A percentile compares a stretch with the other conserved stretches of the same genome.
Conservation (phyloP, 2,329 filamentous ascomycete genomes). For the Fusarium luffae region DNA sequence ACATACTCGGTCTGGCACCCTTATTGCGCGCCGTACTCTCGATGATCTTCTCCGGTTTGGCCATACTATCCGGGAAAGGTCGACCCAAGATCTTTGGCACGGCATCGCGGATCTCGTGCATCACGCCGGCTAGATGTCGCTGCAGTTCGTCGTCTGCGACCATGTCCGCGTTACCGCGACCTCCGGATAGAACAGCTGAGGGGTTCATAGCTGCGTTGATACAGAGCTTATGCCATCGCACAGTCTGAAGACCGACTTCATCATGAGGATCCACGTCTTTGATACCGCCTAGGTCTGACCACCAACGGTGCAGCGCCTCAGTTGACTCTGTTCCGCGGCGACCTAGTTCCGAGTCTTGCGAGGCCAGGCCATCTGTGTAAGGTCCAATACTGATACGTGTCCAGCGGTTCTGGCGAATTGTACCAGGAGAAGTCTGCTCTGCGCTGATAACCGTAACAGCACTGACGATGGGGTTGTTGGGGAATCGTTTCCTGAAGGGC, state of each 20-base stretch:
- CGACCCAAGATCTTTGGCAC: slow-evolving; percentile 71
- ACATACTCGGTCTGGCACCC: slow-evolving; percentile 74
- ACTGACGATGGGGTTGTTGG: slow-evolving; percentile 68
- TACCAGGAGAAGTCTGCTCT: slow-evolving; percentile 71
- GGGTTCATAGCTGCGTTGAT: slow-evolving; percentile 83
- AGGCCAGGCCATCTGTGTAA: slow-evolving; percentile 64
- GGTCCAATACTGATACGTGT: slow-evolving; percentile 77
- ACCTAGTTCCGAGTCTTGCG: slow-evolving; percentile 48
- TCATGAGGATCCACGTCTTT: slow-evolving; percentile 72
- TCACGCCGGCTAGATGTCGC: slow-evolving; percentile 71
- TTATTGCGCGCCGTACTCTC: slow-evolving; percentile 71
- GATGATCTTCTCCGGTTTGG: slow-evolving; percentile 71
- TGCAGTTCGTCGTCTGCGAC: slow-evolving; percentile 70
- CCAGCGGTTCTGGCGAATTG: slow-evolving; percentile 78
- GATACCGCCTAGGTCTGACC: slow-evolving; percentile 67
- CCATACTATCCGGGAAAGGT: slow-evolving; percentile 68
- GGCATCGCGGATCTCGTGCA: slow-evolving; percentile 75
- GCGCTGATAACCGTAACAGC: slow-evolving; percentile 77
- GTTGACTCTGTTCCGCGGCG: slow-evolving; percentile 57
- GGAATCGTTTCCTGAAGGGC: slow-evolving; percentile 72
- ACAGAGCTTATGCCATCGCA: slow-evolving; percentile 81
- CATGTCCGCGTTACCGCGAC: slow-evolving; percentile 74
- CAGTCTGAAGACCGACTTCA: slow-evolving; percentile 74
- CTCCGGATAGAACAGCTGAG: slow-evolving; percentile 73
- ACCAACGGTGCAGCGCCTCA: slow-evolving; percentile 63